Base-by-base conservation (phyloP, 2,329 filamentous ascomycete genomes). In the Pezicula neosporulosa region DNA sequence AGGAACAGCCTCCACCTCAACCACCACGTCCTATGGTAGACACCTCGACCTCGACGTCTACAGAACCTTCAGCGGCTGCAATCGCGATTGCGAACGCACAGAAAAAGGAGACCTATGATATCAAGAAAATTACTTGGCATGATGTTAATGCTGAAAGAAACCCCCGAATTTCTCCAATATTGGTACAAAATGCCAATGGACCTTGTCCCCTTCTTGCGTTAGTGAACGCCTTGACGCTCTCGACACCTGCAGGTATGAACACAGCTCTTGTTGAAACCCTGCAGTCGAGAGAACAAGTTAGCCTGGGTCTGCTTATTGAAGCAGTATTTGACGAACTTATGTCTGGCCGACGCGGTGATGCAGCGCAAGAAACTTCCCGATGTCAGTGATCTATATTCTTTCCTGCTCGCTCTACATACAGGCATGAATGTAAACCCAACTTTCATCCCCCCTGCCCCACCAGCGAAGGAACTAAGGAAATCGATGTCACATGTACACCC, bases 391-490 rank as follows among this genome's bases (percentile, higher is more conserved):
- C 76, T 99, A 1, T 96, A 96, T 67, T 78, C 80, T 6, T 99
- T 99, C 64, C 75, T 99, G 2, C 82, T 94, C 51, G 89, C 90
- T 42, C 74, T 99, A 2, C 90, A 97, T 61, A 97, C 92, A 0
- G 94, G 94, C 36, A 96, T 99, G 89, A 99, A 97, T 63, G 93
- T 97, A 51, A 99, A 99, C 58, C 94, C 94, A 2, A 83, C 88
- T 18, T 94, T 96, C 57, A 78, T 95, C 7, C 79, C 89, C 2
- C 77, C 74, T 0, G 65, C 71, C 7, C 73, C 78, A 27, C 46
- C 52, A 15, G 19, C 54, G 3, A 60, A 60, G 15, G 64, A 67
- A 44, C 66, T 39, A 61, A 75, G 71, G 47, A 81, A 72, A 3
- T 78, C 77, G 0, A 71, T 82, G 33, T 77, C 75, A 1, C 75